Base-by-base conservation (phyloP, 208 protist species). In the Acanthamoeba sp. region DNA sequence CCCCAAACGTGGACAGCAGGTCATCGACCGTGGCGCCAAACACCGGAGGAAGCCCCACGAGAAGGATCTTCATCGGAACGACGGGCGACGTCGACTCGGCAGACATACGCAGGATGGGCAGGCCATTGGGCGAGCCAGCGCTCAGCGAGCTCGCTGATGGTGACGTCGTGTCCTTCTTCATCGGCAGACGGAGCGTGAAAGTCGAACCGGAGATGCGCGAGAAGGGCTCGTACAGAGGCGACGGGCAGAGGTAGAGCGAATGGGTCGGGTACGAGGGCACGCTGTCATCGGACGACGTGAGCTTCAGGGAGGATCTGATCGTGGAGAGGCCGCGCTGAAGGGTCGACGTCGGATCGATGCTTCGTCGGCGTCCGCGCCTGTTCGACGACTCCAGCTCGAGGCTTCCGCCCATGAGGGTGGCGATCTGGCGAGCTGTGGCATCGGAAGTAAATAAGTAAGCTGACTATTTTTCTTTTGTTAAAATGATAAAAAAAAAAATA, bases 141-240 rank as follows among this genome's bases (percentile, higher is more conserved):
- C 73, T 27, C 9, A n/a, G 73, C 20, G 73, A 45, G 42, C 4
- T 32, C 29, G 38, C 29, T 32, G 78, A 14, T 4, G 78, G 9
- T 9, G 78, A 52, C 29, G 48, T 9, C 22, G 27, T 32, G 78
- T 87, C 78, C n/a, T 59, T 87, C 34, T 59, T 87, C 78, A 87
- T 87, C 45, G 78, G 78, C 78, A 87, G 78, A 36, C 78, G 78
- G 29, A 87, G 78, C 12, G 78, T 87, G 78, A 87, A 87, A 7
- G 78, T 87, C n/a, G 78, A 87, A 1, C 78, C 78, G 1, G 78
- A 87, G 40, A 59, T 5, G n/a, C 78, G 78, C 1, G 42, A 22
- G 45, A 87, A 87, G 78, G 40, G 27, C 45, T 87, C 78, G 45
- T 87, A 87, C 18, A 87, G 78, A 3, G 45, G 45, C 6, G 78